Evolutionary conservation across 2,329 filamentous ascomycete genomes (phyloP).

Genomic region (Penicillium sp.): DNA sequence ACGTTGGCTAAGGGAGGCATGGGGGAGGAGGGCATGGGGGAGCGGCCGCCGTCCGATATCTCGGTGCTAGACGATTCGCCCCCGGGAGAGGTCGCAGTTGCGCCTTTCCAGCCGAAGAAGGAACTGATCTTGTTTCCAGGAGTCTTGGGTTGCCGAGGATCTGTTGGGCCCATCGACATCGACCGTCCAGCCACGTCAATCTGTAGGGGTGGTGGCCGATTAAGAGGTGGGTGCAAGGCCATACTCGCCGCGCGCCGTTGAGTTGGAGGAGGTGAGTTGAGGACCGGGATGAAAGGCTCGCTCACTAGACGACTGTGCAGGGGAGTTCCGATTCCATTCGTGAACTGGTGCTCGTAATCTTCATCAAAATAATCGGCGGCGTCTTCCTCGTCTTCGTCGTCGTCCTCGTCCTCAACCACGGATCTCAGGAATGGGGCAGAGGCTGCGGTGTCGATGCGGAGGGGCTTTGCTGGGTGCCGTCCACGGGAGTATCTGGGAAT

Average conservation of each 20-base stretch:
- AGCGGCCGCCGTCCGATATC: conserved; percentile 60
- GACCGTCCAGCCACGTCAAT: conserved; percentile 41
- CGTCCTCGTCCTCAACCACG: conserved; percentile 27
- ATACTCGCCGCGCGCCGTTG: conserved; percentile 42
- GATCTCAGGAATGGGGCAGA: conserved; percentile 23
- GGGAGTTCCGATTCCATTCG: conserved; percentile 38
- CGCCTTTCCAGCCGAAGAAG: conserved; percentile 64
- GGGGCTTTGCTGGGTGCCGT: conserved; percentile 32
- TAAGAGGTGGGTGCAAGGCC: conserved; percentile 44
- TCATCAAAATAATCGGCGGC: conserved; percentile 28
- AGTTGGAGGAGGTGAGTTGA: conserved; percentile 66
- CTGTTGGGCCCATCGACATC: conserved; percentile 33
- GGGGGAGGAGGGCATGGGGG: conserved; percentile 59
- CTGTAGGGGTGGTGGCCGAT: conserved; percentile 44
- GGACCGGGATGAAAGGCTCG: conserved; percentile 56
- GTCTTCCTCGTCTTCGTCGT: conserved; percentile 26
- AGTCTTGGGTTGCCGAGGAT: conserved; percentile 48
- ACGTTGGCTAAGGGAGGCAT: conserved; percentile 38
- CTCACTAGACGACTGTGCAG: conserved; percentile 44
- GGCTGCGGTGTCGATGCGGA: conserved; percentile 34
- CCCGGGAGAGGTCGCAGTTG: conserved; percentile 50
- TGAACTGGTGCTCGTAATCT: conserved; percentile 29
- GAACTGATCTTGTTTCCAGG: conserved; percentile 59
- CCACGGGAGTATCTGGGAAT: conserved; percentile 42
- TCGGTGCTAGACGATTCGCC: conserved; percentile 60